Evolutionary conservation across 2,329 filamentous ascomycete genomes (phyloP).

Genomic region (Tolypocladium guangdongense): DNA sequence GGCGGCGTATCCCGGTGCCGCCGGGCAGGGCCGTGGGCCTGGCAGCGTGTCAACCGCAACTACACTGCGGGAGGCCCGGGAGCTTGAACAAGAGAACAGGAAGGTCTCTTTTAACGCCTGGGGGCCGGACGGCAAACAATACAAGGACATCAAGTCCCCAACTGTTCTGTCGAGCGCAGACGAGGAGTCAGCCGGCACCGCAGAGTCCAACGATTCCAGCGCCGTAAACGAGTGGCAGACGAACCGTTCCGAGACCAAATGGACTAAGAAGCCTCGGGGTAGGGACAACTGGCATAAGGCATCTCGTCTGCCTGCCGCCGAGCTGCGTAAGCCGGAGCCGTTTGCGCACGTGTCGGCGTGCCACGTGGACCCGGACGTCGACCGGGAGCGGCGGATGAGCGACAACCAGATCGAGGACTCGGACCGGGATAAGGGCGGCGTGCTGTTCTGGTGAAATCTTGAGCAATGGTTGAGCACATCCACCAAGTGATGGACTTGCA

Average conservation of each 20-base stretch:
- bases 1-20: background rate
- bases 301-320: constrained; percentile 1
- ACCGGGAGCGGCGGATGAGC: constrained; percentile 8
- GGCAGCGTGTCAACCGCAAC: constrained; percentile 19
- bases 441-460: background rate
- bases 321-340: background rate
- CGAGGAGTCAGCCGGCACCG: constrained; percentile 4
- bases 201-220: too few species aligned
- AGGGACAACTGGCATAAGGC: constrained; percentile 14
- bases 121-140: constrained; percentile 14
- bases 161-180: constrained; percentile 10
- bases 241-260: background rate
- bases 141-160: constrained; percentile 11
- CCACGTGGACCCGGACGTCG: constrained; percentile 7
- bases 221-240: background rate
- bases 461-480: background rate
- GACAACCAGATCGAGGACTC: constrained; percentile 14
- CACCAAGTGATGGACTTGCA: background rate
- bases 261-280: background rate
- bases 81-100: background rate
- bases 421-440: background rate
- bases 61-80: constrained; percentile 11
- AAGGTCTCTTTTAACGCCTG: constrained; percentile 18
- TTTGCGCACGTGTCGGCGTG: constrained; percentile 1
- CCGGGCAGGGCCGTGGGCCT: background rate